Evolutionary conservation across 345 rosid genomes (phyloP), one percentile per base, ranked within the genome.

Genomic region (Pistacia atlantica): DNA sequence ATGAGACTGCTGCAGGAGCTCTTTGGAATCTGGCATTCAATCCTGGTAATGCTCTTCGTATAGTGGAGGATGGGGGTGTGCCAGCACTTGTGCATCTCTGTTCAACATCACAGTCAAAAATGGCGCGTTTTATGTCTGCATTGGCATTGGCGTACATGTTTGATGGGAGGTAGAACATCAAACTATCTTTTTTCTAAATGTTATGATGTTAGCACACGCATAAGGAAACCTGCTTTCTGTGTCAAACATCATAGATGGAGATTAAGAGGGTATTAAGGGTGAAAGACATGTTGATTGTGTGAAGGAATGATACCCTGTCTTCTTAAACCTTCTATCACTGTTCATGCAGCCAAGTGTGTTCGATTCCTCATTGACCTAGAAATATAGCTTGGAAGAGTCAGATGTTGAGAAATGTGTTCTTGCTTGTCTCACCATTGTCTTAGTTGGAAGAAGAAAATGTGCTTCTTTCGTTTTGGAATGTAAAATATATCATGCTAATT

Each of bases 1-100:
- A 85, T 76, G 88, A 85, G 80, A 85, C 88, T 31, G 88, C 88
- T 6, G 86, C 86, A n/a, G 88, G 88, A 49, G 88, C 88, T 67
- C 84, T 85, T 65, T 85, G 88, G 88, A 85, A 85, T 76, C 72
- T 85, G 49, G 86, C 88, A 49, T 85, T 80, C 55, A 78, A 80
- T 70, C 83, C 86, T 11, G 66, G 73, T 9, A 85, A 85, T 78
- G 86, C 86, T 17, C 75, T 76, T 67, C 86, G 81, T 71, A 82
- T 85, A 73, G 77, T 76, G 70, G 86, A 85, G 42, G 80, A 78
- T 52, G 86, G 82, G 2, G 88, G 88, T 49, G 88, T 85, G 54
- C 65, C 73, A 16, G 79, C 79, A n/a, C 88, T 85, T 73, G 73
- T 82, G 73, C 79, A 65, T 73, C 77, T 85, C 7, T 85, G 88